Conservation (phyloP, 352 stramenopile species). For the Pythium grandisporangium region DNA sequence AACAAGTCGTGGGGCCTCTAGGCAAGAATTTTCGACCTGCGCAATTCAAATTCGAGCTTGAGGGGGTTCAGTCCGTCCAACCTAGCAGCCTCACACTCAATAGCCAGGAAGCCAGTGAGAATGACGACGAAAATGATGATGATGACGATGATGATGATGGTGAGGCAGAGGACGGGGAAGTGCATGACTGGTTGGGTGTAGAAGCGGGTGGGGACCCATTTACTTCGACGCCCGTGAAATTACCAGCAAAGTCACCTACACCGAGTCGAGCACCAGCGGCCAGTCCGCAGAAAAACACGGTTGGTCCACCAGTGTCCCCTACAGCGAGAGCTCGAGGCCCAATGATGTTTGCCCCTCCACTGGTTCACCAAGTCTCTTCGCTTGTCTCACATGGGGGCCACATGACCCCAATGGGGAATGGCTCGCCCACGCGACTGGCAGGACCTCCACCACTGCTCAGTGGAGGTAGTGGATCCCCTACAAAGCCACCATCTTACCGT, state of each 20-base stretch:
- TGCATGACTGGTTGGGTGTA: slow-evolving; percentile 50
- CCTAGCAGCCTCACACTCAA: no score
- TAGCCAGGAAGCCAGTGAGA: slow-evolving; percentile 2
- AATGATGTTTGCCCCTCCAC: no score
- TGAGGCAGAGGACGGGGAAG: slow-evolving; percentile 23
- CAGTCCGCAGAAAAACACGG: background rate
- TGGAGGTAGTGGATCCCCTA: slow-evolving; percentile 5
- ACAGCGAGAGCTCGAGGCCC: background rate
- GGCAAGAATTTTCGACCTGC: slow-evolving; percentile 3
- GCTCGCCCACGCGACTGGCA: slow-evolving; percentile 28
- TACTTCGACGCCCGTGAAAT: background rate
- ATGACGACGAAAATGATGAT: slow-evolving; percentile 7
- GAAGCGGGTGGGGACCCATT: background rate
- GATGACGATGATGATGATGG: slow-evolving; percentile 8
- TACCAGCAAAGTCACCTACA: background rate
- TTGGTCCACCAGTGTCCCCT: background rate
- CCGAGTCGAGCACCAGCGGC: background rate
- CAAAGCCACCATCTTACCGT: slow-evolving; percentile 41
- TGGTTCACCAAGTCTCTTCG: no score
- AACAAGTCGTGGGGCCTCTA: background rate
- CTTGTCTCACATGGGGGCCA: slow-evolving; percentile 8
- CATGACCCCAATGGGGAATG: slow-evolving; percentile 7
- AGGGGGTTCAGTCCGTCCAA: slow-evolving; percentile 5
- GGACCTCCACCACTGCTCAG: slow-evolving; percentile 15
- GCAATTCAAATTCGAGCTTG: slow-evolving; percentile 2